These are phyloP conservation scores for Berkeleyomyces rouxiae DNA, from an alignment of 2,329 filamentous ascomycete species.

Conservation along the genomic window DNA sequence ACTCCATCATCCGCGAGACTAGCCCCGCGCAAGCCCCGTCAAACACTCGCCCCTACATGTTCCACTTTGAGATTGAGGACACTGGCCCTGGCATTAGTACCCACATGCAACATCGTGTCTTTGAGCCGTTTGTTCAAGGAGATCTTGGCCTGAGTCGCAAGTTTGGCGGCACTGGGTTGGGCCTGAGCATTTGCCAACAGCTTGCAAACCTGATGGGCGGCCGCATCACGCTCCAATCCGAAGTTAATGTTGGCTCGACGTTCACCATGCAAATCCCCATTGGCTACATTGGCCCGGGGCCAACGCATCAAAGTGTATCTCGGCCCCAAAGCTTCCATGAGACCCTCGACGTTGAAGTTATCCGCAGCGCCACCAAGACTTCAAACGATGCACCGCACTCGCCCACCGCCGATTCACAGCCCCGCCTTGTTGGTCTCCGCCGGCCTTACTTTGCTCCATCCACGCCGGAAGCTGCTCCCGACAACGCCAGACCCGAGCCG, in stretches of 20 bases:
- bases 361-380: constrained; percentile 16
- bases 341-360: constrained; percentile 18
- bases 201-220: constrained; percentile 72
- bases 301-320: constrained; percentile 35
- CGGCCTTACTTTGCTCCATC: constrained; percentile 57
- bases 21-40: constrained; percentile 43
- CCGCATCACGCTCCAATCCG: constrained; percentile 53
- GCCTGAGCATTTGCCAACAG: constrained; percentile 78
- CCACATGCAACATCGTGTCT: constrained; percentile 64
- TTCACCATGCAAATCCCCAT: constrained; percentile 76
- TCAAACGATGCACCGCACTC: constrained; percentile 20
- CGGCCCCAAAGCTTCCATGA: constrained; percentile 29
- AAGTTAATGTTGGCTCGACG: constrained; percentile 55
- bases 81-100: constrained; percentile 73
- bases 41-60: constrained; percentile 49
- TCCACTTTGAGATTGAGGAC: constrained; percentile 80
- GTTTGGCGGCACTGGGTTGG: constrained; percentile 75
- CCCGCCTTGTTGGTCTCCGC: constrained; percentile 66
- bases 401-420: constrained; percentile 46
- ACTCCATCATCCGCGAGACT: constrained; percentile 34
- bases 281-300: constrained; percentile 52
- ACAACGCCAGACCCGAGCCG: not conserved
- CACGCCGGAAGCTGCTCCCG: constrained; percentile 16
- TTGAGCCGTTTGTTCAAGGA: constrained; percentile 91
- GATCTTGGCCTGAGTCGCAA: constrained; percentile 79